Percentiles rank a stretch among this genome's conserved stretches.
phyloP scores from a whole-genome alignment of 495 filamentous ascomycete species.

The Oidiodendron maius region DNA sequence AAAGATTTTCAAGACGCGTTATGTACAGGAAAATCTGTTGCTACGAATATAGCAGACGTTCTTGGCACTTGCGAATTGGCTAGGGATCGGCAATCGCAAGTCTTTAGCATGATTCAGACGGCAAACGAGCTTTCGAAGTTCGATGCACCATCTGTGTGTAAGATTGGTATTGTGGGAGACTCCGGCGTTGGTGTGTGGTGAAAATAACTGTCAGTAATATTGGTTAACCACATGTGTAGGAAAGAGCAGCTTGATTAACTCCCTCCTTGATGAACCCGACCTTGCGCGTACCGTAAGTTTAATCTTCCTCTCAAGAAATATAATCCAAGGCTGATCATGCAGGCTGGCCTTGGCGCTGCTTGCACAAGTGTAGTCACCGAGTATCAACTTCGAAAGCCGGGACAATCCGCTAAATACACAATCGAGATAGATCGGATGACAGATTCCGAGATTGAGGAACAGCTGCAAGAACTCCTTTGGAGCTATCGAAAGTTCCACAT shows the following conservation, averaged over 20 bases:
- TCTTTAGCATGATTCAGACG: conserved; percentile 5
- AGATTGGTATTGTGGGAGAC: conserved; percentile 19
- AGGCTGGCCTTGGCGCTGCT: conserved; percentile 18
- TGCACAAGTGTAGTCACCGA: conserved; percentile 21
- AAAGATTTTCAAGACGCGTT: background rate
- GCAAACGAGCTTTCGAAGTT: conserved; percentile 1
- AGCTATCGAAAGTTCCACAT: conserved; percentile 22
- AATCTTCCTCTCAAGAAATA: background rate
- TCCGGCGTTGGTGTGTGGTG: conserved; percentile 5
- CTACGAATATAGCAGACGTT: background rate
- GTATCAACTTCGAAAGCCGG: conserved; percentile 12
- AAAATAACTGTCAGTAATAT: background rate
- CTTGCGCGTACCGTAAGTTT: conserved; percentile 17
- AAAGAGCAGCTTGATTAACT: conserved; percentile 24
- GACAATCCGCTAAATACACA: conserved; percentile 9
- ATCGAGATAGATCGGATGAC: conserved; percentile 21
- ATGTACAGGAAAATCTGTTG: background rate
- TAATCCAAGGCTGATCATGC: background rate
- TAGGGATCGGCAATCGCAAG: background rate
- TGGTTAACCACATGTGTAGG: conserved; percentile 6
- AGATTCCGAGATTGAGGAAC: conserved; percentile 22
- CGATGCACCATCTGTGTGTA: conserved; percentile 8
- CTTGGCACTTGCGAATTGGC: conserved; percentile 3
- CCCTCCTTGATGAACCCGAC: conserved; percentile 18
- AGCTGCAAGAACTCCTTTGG: conserved; percentile 19